Evolutionary conservation across 768 basidiomycete genomes (phyloP).

Genomic region (Amanita rimosa): DNA sequence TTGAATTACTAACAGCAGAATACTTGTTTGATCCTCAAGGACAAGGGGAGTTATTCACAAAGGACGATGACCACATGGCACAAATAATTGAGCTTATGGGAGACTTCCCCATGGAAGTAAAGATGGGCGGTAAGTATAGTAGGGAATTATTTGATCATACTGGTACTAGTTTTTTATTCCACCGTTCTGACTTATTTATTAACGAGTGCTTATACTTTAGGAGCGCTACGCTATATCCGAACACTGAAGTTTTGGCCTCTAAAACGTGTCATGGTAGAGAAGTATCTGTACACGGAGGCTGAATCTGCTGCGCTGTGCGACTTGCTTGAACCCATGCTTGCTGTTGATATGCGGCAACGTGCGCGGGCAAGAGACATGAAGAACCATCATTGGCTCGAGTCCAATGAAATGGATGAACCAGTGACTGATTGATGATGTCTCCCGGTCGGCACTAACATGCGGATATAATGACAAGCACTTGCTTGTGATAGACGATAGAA

Average conservation of each 20-base stretch:
- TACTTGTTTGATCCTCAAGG: constrained; percentile 87
- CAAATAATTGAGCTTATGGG: constrained; percentile 90
- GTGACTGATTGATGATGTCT: constrained; percentile 31
- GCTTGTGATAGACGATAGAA: background rate
- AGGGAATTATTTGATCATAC: constrained; percentile 74
- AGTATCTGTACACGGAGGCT: constrained; percentile 59
- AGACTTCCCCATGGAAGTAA: constrained; percentile 59
- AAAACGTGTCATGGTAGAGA: constrained; percentile 77
- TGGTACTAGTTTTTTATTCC: constrained; percentile 21
- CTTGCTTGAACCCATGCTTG: constrained; percentile 71
- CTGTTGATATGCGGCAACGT: constrained; percentile 56
- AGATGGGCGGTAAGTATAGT: constrained; percentile 78
- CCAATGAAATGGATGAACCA: constrained; percentile 26
- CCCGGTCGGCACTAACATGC: too few relatives aligned
- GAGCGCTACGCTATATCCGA: constrained; percentile 60
- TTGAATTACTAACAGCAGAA: constrained; percentile 86
- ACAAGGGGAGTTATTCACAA: constrained; percentile 71
- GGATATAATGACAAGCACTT: background rate
- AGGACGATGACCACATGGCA: constrained; percentile 94
- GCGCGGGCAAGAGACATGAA: constrained; percentile 64
- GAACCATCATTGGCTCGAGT: constrained; percentile 62
- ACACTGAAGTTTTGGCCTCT: constrained; percentile 76
- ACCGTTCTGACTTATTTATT: background rate
- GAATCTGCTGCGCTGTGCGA: constrained; percentile 50
- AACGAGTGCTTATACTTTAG: constrained; percentile 18